Evolutionary conservation across 179 eudicot species (phyloP).

Genomic region (Sideroxylon spinosum): DNA sequence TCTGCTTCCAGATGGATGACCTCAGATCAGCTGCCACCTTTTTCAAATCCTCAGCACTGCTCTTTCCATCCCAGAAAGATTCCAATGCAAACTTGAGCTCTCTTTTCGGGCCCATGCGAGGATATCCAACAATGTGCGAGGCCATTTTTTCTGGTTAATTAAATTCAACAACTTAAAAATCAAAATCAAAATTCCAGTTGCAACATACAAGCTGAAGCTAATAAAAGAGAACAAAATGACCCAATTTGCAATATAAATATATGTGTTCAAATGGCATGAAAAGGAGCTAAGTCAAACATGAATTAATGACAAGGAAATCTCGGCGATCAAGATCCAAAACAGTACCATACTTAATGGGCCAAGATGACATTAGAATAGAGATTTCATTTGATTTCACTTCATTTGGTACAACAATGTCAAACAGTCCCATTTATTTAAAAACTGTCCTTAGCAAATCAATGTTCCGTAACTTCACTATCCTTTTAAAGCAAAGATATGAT

Average conservation of each 20-base stretch:
- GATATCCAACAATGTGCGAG: constrained; percentile 74
- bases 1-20: constrained; percentile 64
- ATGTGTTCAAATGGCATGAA: neutral
- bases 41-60: constrained; percentile 54
- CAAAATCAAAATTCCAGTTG: neutral
- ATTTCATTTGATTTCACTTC: neutral
- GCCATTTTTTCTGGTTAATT: constrained; percentile 51
- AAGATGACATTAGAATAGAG: too few species aligned
- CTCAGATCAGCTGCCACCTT: constrained; percentile 53
- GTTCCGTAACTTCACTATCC: neutral
- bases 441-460: neutral
- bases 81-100: constrained; percentile 73
- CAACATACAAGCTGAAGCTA: neutral
- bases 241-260: neutral
- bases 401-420: neutral
- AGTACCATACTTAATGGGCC: neutral
- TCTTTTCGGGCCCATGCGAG: constrained; percentile 86
- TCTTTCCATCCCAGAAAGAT: constrained; percentile 77
- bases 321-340: neutral
- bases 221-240: neutral
- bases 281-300: neutral
- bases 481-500: neutral
- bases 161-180: neutral
- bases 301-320: neutral
- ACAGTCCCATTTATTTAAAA: neutral